These are phyloP conservation scores for Cladorrhinum sp. DNA, from an alignment of 2,329 filamentous ascomycete genomes.

Conservation along the genomic window DNA sequence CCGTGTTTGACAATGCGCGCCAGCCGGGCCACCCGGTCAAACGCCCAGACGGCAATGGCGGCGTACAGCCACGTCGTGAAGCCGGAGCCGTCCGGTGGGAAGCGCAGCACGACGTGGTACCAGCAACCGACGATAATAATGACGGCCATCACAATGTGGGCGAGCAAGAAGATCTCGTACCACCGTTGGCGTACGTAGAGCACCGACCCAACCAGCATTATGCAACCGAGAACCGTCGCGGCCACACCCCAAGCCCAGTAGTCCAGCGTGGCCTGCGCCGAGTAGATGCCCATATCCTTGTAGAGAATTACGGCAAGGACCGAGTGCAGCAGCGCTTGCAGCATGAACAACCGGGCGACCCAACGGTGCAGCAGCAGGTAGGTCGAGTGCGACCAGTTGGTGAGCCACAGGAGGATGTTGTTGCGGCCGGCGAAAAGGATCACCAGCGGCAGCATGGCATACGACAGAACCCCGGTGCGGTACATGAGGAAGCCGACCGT, in stretches of 20 bases:
- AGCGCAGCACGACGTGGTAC: conserved; percentile 36
- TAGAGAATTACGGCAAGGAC: conserved; percentile 35
- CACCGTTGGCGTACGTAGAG: conserved; percentile 36
- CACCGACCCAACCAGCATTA: conserved; percentile 31
- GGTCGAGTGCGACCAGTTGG: conserved; percentile 48
- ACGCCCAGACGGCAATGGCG: conserved; percentile 40
- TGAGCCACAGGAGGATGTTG: conserved; percentile 46
- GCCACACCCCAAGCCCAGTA: conserved; percentile 46
- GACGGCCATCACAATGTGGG: conserved; percentile 40
- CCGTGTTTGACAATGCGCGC: conserved; percentile 38
- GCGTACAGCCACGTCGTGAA: conserved; percentile 47
- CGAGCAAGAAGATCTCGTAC: conserved; percentile 44
- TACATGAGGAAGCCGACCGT: conserved; percentile 1
- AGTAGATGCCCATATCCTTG: conserved; percentile 27
- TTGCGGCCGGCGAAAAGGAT: conserved; percentile 47
- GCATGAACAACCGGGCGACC: conserved; percentile 42
- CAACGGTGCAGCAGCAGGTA: conserved; percentile 49
- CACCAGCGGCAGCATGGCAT: conserved; percentile 29
- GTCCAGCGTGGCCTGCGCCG: conserved; percentile 28
- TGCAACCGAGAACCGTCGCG: conserved; percentile 31
- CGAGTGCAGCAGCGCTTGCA: conserved; percentile 48
- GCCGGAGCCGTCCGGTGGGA: conserved; percentile 34
- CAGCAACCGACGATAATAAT: conserved; percentile 41
- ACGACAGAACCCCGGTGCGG: conserved; percentile 3
- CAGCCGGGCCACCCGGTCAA: conserved; percentile 34